phyloP scores from a whole-genome alignment of 2,329 filamentous ascomycete genomes.

The Stylonectria norvegica region DNA sequence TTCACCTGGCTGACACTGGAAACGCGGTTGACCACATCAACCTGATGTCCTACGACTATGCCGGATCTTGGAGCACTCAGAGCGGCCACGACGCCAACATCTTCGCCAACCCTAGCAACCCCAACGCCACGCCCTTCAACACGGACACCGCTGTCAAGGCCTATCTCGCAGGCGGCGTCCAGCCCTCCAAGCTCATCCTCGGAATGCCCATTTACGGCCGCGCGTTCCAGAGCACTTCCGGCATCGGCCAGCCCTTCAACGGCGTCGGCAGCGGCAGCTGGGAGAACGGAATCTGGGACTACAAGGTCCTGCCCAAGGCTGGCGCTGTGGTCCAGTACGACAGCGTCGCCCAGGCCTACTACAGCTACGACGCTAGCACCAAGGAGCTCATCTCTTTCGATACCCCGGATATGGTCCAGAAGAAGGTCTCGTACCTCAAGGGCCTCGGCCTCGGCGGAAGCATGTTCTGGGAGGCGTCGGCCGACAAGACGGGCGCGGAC shows the following conservation, averaged over 20 bases:
- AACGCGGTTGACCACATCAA: slow-evolving; percentile 54
- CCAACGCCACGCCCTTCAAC: slow-evolving; percentile 64
- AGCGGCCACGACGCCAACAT: slow-evolving; percentile 73
- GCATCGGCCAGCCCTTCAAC: slow-evolving; percentile 60
- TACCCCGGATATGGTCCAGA: slow-evolving; percentile 54
- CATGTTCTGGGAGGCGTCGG: slow-evolving; percentile 85
- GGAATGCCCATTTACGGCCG: slow-evolving; percentile 64
- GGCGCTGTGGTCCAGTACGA: slow-evolving; percentile 60
- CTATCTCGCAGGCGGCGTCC: slow-evolving; percentile 63
- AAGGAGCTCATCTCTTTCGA: slow-evolving; percentile 70
- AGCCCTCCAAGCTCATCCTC: slow-evolving; percentile 64
- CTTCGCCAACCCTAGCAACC: slow-evolving; percentile 51
- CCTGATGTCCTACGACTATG: slow-evolving; percentile 76
- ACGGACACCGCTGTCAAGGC: slow-evolving; percentile 61
- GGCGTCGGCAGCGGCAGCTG: slow-evolving; percentile 67
- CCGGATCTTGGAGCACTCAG: slow-evolving; percentile 64
- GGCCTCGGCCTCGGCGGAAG: slow-evolving; percentile 63
- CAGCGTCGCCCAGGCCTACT: slow-evolving; percentile 57
- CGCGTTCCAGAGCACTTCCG: slow-evolving; percentile 45
- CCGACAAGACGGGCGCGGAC: slow-evolving; percentile 56
- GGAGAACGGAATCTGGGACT: slow-evolving; percentile 77
- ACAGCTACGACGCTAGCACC: slow-evolving; percentile 61
- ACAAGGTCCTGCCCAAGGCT: slow-evolving; percentile 67
- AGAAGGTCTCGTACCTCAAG: slow-evolving; percentile 66
- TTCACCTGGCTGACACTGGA: slow-evolving; percentile 48